These are phyloP conservation scores for Irpex sp. DNA, from an alignment of 1,284 basidiomycete species.

Conservation along the genomic window DNA sequence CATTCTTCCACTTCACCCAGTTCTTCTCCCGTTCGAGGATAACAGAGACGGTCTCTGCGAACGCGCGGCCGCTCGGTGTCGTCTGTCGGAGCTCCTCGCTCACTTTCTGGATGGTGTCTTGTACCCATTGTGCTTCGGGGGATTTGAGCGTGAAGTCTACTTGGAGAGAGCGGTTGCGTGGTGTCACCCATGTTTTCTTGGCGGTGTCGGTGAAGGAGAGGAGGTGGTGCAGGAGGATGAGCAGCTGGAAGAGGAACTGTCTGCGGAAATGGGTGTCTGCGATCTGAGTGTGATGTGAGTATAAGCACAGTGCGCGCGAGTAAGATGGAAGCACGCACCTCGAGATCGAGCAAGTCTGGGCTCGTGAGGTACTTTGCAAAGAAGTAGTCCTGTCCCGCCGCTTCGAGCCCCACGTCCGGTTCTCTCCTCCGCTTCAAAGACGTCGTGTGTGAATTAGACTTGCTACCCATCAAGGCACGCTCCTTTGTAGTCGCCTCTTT, in stretches of 20 bases:
- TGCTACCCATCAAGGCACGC: conserved; percentile 73
- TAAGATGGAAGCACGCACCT: conserved; percentile 42
- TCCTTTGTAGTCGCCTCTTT: conserved; percentile 82
- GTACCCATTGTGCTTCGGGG: conserved; percentile 66
- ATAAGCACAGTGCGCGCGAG: not conserved
- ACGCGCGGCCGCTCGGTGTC: conserved; percentile 65
- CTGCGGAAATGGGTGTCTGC: conserved; percentile 86
- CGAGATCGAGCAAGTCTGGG: conserved; percentile 79
- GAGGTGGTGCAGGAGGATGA: conserved; percentile 80
- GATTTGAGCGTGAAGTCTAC: conserved; percentile 73
- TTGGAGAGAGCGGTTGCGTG: conserved; percentile 67
- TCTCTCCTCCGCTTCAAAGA: conserved; percentile 65
- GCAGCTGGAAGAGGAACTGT: conserved; percentile 84
- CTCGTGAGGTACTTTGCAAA: conserved; percentile 90
- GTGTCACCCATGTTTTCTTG: conserved; percentile 55
- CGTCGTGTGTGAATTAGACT: conserved; percentile 31
- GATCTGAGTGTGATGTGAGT: conserved; percentile 41
- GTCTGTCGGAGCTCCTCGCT: conserved; percentile 71
- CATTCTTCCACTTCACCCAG: conserved; percentile 84
- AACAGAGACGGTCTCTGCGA: conserved; percentile 63
- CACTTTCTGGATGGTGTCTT: conserved; percentile 57
- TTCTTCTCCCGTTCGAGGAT: conserved; percentile 79
- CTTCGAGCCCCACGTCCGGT: conserved; percentile 40
- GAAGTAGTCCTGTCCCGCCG: conserved; percentile 65
- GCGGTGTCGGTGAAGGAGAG: conserved; percentile 68